phyloP scores from a whole-genome alignment of 176 grass and related monocot genomes.

The Hyparrhenia diplandra region DNA sequence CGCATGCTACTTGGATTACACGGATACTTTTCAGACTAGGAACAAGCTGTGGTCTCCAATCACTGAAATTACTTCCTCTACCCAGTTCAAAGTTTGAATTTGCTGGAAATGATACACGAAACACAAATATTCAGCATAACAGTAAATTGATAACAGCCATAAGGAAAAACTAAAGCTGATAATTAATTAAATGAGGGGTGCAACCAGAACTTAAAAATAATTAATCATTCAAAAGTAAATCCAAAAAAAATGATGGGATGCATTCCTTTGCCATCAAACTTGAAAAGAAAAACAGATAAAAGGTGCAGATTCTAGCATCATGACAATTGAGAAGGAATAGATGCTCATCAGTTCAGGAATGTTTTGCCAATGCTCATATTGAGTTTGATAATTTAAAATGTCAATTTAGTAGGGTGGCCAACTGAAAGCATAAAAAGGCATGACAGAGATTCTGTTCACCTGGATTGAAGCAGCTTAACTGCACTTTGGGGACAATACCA shows the following conservation, averaged over 20 bases:
- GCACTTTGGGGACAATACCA: not conserved
- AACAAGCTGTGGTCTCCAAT: conserved; percentile 84
- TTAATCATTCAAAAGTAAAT: not conserved
- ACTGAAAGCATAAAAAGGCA: not conserved
- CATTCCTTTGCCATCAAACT: not conserved
- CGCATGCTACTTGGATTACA: conserved; percentile 74
- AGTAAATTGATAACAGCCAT: not conserved
- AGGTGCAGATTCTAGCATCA: not conserved
- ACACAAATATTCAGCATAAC: not conserved
- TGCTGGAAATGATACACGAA: conserved; percentile 51
- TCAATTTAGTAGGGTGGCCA: not conserved
- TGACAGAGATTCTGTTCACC: not conserved
- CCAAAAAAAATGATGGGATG: not conserved
- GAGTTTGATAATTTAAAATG: not conserved
- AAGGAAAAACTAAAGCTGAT: not conserved
- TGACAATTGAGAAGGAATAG: not conserved
- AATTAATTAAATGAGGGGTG: not conserved
- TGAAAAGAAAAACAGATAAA: not conserved
- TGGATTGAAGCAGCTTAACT: not conserved
- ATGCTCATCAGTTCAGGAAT: not conserved
- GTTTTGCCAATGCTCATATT: not conserved
- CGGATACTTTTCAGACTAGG: conserved; percentile 51
- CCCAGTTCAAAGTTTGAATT: conserved; percentile 95
- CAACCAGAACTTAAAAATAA: conserved; percentile 7
- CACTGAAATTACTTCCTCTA: conserved; percentile 70